Conservation (phyloP, 768 basidiomycete species). For the Termitomyces sp. region DNA sequence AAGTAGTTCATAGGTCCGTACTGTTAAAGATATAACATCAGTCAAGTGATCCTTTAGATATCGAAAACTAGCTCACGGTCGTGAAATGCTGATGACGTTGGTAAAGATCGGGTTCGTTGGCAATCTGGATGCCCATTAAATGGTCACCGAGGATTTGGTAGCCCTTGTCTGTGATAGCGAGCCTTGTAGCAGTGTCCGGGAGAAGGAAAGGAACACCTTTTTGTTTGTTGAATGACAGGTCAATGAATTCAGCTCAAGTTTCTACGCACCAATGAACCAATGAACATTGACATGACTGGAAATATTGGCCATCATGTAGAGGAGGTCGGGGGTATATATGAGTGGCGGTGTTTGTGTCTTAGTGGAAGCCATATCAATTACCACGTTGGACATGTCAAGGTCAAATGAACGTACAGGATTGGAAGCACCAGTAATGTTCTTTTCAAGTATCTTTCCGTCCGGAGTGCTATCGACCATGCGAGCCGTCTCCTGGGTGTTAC, state of each 20-base stretch:
- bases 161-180: slow-evolving; percentile 54
- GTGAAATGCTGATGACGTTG: slow-evolving; percentile 33
- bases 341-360: slow-evolving; percentile 68
- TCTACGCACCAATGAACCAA: slow-evolving; percentile 55
- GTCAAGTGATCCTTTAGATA: not conserved
- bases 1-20: slow-evolving; percentile 45
- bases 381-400: not conserved
- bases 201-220: slow-evolving; percentile 46
- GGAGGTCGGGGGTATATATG: slow-evolving; percentile 56
- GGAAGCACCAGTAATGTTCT: slow-evolving; percentile 10
- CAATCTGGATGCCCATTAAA: slow-evolving; percentile 65
- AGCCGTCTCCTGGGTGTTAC: slow-evolving; percentile 75
- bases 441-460: slow-evolving; percentile 26
- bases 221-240: not conserved
- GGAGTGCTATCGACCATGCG: slow-evolving; percentile 41
- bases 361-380: not conserved
- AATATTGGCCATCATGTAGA: slow-evolving; percentile 64
- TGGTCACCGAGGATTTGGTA: slow-evolving; percentile 63
- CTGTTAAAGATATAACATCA: slow-evolving; percentile 5
- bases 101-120: slow-evolving; percentile 64
- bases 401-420: slow-evolving; percentile 11
- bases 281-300: slow-evolving; percentile 53
- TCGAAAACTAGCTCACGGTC: slow-evolving; percentile 7
- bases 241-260: not conserved
- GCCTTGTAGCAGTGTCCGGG: slow-evolving; percentile 50